Evolutionary conservation across 192 early-diverging fungal genomes (phyloP), one percentile per base, ranked within the genome.

Genomic region (Geosiphon pyriformis): DNA sequence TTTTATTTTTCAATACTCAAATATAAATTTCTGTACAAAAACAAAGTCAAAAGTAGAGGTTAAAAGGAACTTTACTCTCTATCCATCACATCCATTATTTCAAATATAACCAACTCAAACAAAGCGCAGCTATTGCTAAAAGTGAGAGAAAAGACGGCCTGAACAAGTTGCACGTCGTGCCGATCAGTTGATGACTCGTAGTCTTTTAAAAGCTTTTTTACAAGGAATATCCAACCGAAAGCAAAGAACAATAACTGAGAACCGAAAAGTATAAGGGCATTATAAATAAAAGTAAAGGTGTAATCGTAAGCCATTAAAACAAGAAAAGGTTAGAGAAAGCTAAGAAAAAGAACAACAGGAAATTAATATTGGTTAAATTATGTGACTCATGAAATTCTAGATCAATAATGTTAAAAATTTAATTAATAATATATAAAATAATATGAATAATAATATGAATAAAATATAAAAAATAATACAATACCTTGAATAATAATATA

Each of bases 91-190:
- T 84, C 84, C 48, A 78, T 76, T 59, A 95, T 92, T 68, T 92
- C 92, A 73, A 92, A 85, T 46, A 95, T 83, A 17, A 95, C 78
- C 58, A 95, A 82, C 64, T 90, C 83, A 69, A 95, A 90, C 62
- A 95, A 80, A 30, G 82, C 82, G 70, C 91, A 85, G 32, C 85
- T 83, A 67, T 82, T 83, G n/a, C 86, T 84, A 35, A 95, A 82
- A 22, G 88, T 86, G n/a, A 90, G 70, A 18, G 91, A 84, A 65
- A 93, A 95, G 10, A 88, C 71, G 2, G 82, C 78, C 31, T 88
- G 82, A 2, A 91, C 89, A 46, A 71, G 59, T 42, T 72, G 67
- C 32, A 71, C 69, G 22, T 74, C 72, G 37, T 72, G 76, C 52
- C 72, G 64, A 30, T 72, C 73, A 47, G 64, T 74, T 37, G 73